These are phyloP conservation scores for Moricandia arvensis DNA, from an alignment of 345 rosid genomes.

Conservation along the genomic window DNA sequence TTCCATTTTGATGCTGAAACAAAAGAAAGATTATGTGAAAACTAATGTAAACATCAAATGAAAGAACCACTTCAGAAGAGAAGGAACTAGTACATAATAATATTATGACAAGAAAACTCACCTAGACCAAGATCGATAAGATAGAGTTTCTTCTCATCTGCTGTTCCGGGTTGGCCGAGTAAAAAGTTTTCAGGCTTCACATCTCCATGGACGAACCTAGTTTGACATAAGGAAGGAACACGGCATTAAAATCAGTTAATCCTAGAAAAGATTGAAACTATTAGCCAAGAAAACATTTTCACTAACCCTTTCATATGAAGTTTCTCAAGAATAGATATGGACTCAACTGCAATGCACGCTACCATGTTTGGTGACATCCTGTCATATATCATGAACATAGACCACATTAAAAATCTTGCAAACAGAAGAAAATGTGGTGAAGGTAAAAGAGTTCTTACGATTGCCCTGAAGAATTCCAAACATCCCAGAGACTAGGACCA, in stretches of 20 bases:
- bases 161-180: conserved; percentile 83
- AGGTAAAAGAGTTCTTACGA: conserved; percentile 49
- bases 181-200: conserved; percentile 94
- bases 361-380: conserved; percentile 90
- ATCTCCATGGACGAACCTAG: conserved; percentile 83
- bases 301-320: conserved; percentile 84
- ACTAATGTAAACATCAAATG: not conserved
- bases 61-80: not conserved
- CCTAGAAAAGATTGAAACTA: not conserved
- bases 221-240: not conserved
- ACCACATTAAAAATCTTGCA: not conserved
- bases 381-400: conserved; percentile 25
- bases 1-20: conserved; percentile 86
- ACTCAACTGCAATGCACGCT: conserved; percentile 94
- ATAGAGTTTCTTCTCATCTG: conserved; percentile 84
- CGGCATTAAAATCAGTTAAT: not conserved
- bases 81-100: not conserved
- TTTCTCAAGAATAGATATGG: conserved; percentile 88
- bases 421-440: not conserved
- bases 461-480: conserved; percentile 86
- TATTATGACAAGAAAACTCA: conserved; percentile 26
- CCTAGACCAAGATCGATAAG: conserved; percentile 95
- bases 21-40: conserved; percentile 7
- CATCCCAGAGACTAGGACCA: conserved; percentile 99
- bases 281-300: not conserved